Evolutionary conservation across 352 stramenopile species (phyloP).

Genomic region (Phytophthora citricola): DNA sequence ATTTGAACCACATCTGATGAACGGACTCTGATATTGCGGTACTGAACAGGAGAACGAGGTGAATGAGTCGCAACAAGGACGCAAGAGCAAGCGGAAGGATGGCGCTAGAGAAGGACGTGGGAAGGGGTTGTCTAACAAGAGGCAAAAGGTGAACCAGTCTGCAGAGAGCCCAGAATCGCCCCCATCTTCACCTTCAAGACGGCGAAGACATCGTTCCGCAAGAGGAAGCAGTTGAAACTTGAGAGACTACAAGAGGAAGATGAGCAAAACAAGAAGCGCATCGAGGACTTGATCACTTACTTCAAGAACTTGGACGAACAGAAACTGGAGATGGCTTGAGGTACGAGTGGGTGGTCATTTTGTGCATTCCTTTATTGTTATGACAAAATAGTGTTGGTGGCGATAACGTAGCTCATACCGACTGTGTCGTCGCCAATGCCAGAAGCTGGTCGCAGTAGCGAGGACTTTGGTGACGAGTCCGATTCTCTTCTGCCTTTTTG

Average conservation of each 20-base stretch:
- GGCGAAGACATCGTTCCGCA: constrained; percentile 52
- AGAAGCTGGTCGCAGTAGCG: constrained; percentile 78
- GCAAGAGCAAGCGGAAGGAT: constrained; percentile 24
- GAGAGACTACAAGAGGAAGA: constrained; percentile 42
- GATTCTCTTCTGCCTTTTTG: constrained; percentile 84
- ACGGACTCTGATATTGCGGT: constrained; percentile 2
- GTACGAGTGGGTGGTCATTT: not conserved
- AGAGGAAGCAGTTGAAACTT: constrained; percentile 51
- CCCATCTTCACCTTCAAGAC: constrained; percentile 57
- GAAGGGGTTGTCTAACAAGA: constrained; percentile 17
- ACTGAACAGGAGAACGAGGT: constrained; percentile 38
- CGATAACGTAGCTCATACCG: constrained; percentile 24
- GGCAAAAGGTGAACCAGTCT: constrained; percentile 15
- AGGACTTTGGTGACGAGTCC: constrained; percentile 72
- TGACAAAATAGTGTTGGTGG: constrained; percentile 9
- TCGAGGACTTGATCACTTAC: constrained; percentile 66
- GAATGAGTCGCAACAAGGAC: constrained; percentile 22
- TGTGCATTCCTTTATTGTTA: constrained; percentile 10
- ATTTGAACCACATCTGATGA: not conserved
- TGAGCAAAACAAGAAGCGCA: constrained; percentile 52
- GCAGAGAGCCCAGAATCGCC: constrained; percentile 49
- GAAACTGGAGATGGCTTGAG: constrained; percentile 52
- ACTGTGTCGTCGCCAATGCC: constrained; percentile 42
- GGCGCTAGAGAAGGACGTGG: not conserved
- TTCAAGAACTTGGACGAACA: constrained; percentile 70